Percentiles rank a stretch among this genome's conserved stretches.
Evolutionary conservation across 345 rosid species (phyloP).

Genomic region (Carallia brachiata): DNA sequence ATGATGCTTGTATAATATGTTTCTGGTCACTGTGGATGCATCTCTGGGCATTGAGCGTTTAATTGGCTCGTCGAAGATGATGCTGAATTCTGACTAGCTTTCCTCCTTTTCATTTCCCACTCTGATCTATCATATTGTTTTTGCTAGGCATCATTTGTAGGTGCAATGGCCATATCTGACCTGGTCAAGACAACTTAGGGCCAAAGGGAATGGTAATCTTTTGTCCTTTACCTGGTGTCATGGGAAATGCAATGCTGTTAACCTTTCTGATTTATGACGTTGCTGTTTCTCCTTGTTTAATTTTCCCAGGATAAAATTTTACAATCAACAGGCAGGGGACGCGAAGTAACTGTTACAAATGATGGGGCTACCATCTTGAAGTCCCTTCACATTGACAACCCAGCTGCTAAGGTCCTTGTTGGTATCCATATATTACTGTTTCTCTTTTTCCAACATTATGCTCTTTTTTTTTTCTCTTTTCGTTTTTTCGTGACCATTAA

Average conservation of each 20-base stretch:
- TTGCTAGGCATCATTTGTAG: slow-evolving; percentile 80
- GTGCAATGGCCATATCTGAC: slow-evolving; percentile 93
- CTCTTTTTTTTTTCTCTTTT: not conserved
- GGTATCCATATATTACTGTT: slow-evolving; percentile 50
- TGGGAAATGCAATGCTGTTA: not conserved
- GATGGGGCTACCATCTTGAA: slow-evolving; percentile 98
- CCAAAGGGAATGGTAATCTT: slow-evolving; percentile 91
- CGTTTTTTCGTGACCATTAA: not conserved
- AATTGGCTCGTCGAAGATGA: too few species aligned
- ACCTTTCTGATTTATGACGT: not conserved
- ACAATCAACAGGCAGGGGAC: slow-evolving; percentile 94
- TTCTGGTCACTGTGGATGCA: not conserved
- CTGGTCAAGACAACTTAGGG: slow-evolving; percentile 93
- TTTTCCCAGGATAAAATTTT: slow-evolving; percentile 77
- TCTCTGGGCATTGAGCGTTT: too few species aligned
- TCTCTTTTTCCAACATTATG: not conserved
- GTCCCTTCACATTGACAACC: slow-evolving; percentile 91
- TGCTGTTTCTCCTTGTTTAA: slow-evolving; percentile 17
- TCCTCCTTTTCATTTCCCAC: not conserved
- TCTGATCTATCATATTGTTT: not conserved
- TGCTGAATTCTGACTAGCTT: not conserved
- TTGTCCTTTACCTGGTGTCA: slow-evolving; percentile 1
- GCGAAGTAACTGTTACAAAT: slow-evolving; percentile 76
- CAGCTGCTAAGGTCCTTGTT: slow-evolving; percentile 94
- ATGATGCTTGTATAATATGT: not conserved